Base-by-base conservation (phyloP, 2,329 filamentous ascomycete species). In the Sclerotinia sclerotiorum region DNA sequence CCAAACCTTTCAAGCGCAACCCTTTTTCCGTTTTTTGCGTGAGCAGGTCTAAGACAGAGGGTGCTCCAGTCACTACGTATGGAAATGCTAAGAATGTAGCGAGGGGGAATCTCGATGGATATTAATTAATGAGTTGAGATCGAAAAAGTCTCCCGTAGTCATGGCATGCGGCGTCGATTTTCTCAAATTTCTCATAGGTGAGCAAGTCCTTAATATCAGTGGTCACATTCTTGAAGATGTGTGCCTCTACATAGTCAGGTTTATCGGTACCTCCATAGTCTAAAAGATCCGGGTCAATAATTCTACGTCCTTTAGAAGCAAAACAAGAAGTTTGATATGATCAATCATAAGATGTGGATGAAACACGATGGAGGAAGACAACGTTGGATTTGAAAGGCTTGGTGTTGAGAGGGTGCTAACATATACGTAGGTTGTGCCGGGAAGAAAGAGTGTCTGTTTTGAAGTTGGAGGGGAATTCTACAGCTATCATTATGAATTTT, bases 331-430 rank as follows among this genome's bases (percentile, higher is more conserved):
- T 71, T 13, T 72, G 67, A 29, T 42, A 21, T 35, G 69, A 70
- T 68, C 81, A 84, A 74, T 83, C 82, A 52, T 77, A 76, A n/a
- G 77, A 76, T 35, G 79, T 80, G 11, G 81, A 82, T 27, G 82
- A 82, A 56, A 83, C 82, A 48, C 82, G 82, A 69, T 84, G 83
- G 6, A 84, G 76, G 64, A 84, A 77, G 19, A 84, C 74, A 10
- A 84, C 73, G 0, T 81, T 82, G 5, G 75, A 71, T 10, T 73
- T 67, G 8, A n/a, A n/a, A n/a, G 48, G 67, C 0, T 75, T 44
- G 2, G n/a, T n/a, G n/a, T n/a, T n/a, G n/a, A n/a, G n/a, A 69
- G 72, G 2, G 76, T 71, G 48, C 75, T 72, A 35, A 79, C 70
- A 70, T 79, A 79, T 8, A 76, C 79, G 68, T 68, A 71, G 6